Evolutionary conservation across 2,329 filamentous ascomycete genomes (phyloP).

Genomic region (Keithomyces neogunnii): DNA sequence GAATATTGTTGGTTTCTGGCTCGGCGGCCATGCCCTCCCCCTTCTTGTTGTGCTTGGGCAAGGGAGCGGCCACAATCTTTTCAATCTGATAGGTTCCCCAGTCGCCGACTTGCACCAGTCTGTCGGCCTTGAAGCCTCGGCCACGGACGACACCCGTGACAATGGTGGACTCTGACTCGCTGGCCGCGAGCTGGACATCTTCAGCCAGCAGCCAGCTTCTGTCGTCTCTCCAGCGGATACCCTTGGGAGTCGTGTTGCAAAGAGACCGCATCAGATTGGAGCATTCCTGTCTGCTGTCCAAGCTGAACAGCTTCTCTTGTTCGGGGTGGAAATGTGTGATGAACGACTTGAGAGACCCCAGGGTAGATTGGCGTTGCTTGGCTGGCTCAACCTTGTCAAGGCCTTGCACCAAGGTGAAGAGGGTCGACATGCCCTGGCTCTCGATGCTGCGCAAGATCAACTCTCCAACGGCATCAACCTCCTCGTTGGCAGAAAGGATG

Average conservation of each 20-base stretch:
- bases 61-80: slow-evolving; percentile 72
- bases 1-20: slow-evolving; percentile 40
- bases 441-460: slow-evolving; percentile 79
- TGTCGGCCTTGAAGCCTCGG: slow-evolving; percentile 78
- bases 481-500: slow-evolving; percentile 70
- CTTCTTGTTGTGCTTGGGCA: slow-evolving; percentile 53
- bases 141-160: slow-evolving; percentile 83
- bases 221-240: slow-evolving; percentile 90
- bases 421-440: slow-evolving; percentile 87
- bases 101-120: slow-evolving; percentile 82
- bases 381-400: slow-evolving; percentile 69
- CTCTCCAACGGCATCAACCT: slow-evolving; percentile 80
- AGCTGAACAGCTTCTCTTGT: slow-evolving; percentile 81
- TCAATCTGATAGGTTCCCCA: slow-evolving; percentile 93
- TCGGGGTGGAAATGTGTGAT: slow-evolving; percentile 92
- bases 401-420: slow-evolving; percentile 77
- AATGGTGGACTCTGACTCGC: slow-evolving; percentile 54
- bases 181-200: slow-evolving; percentile 62
- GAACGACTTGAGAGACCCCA: slow-evolving; percentile 80
- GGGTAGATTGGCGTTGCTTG: slow-evolving; percentile 68
- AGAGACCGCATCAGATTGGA: slow-evolving; percentile 84
- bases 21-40: slow-evolving; percentile 60
- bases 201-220: slow-evolving; percentile 94
- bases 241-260: slow-evolving; percentile 87
- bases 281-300: slow-evolving; percentile 85